Conservation (phyloP, 164 flowering plant genomes). For the Kingdonia uniflora region DNA sequence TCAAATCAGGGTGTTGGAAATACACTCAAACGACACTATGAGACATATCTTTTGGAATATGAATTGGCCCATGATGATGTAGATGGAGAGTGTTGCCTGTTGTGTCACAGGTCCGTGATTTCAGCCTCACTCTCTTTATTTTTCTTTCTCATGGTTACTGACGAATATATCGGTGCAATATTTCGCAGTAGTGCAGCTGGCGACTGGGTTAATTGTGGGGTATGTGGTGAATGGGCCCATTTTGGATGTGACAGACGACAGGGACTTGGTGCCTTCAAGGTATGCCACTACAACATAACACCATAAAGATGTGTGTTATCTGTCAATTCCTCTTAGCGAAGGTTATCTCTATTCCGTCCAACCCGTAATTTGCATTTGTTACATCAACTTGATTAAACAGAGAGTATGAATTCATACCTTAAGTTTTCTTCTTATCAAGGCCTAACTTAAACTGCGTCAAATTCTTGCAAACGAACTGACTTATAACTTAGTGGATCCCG, state of each 20-base stretch:
- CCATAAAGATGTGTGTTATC: not conserved
- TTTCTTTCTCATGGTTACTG: not conserved
- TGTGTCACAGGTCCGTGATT: slow-evolving; percentile 74
- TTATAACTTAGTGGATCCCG: too few relatives aligned
- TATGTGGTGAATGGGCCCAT: slow-evolving; percentile 99
- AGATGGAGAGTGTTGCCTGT: slow-evolving; percentile 95
- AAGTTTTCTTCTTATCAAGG: too few relatives aligned
- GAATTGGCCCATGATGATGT: slow-evolving; percentile 99
- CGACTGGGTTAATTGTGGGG: slow-evolving; percentile 98
- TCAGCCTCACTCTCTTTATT: slow-evolving; percentile 8
- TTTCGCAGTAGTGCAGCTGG: slow-evolving; percentile 92
- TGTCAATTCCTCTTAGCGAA: too few relatives aligned
- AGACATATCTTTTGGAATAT: slow-evolving; percentile 89
- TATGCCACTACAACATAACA: slow-evolving; percentile 12
- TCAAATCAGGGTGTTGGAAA: slow-evolving; percentile 78
- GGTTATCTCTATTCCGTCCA: too few relatives aligned
- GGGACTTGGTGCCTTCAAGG: slow-evolving; percentile 98
- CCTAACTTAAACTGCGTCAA: too few relatives aligned
- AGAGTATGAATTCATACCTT: too few relatives aligned
- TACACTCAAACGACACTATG: slow-evolving; percentile 93
- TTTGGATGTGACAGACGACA: slow-evolving; percentile 96
- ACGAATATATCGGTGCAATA: not conserved
- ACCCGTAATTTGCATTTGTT: too few relatives aligned
- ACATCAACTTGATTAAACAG: too few relatives aligned
- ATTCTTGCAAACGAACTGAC: too few relatives aligned